These are phyloP conservation scores for Lachancea kluyveri DNA, from an alignment of 805 yeast genomes.

Conservation along the genomic window DNA sequence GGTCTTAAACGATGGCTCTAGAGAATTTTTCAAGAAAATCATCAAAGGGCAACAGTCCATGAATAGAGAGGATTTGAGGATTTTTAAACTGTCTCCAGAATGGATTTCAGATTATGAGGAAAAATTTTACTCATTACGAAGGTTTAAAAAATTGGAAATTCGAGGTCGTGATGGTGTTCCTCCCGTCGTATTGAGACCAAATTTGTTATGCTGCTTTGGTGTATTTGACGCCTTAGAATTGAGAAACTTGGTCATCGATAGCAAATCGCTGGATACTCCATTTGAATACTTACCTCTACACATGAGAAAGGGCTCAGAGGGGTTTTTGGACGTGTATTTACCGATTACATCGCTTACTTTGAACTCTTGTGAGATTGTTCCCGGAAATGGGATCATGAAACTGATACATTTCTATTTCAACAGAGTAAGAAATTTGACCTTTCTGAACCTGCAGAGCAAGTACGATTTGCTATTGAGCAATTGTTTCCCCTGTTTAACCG, in stretches of 20 bases:
- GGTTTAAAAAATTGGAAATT: constrained; percentile 25
- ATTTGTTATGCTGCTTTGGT: constrained; percentile 41
- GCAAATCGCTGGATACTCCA: constrained; percentile 32
- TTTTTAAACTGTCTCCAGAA: constrained; percentile 24
- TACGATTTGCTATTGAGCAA: constrained; percentile 45
- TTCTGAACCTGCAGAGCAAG: constrained; percentile 36
- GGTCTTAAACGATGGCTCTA: constrained; percentile 28
- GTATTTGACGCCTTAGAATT: constrained; percentile 39
- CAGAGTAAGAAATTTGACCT: constrained; percentile 33
- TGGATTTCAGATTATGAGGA: constrained; percentile 24
- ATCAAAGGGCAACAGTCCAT: constrained; percentile 29
- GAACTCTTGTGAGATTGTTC: constrained; percentile 31
- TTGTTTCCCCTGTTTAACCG: constrained; percentile 35
- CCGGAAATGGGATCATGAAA: constrained; percentile 33
- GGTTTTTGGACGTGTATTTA: constrained; percentile 28
- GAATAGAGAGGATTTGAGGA: constrained; percentile 25
- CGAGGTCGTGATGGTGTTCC: constrained; percentile 11
- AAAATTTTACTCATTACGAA: constrained; percentile 23
- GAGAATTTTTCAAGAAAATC: constrained; percentile 28
- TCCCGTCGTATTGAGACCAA: constrained; percentile 32
- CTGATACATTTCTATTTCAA: constrained; percentile 36
- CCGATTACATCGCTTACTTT: constrained; percentile 31
- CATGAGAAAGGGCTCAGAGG: constrained; percentile 16
- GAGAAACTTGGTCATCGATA: constrained; percentile 44
- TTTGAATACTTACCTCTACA: constrained; percentile 29